Evolutionary conservation across 73 alveolate genomes (phyloP), one percentile per base, ranked within the genome.

Genomic region (Paraurostyla sp.): DNA sequence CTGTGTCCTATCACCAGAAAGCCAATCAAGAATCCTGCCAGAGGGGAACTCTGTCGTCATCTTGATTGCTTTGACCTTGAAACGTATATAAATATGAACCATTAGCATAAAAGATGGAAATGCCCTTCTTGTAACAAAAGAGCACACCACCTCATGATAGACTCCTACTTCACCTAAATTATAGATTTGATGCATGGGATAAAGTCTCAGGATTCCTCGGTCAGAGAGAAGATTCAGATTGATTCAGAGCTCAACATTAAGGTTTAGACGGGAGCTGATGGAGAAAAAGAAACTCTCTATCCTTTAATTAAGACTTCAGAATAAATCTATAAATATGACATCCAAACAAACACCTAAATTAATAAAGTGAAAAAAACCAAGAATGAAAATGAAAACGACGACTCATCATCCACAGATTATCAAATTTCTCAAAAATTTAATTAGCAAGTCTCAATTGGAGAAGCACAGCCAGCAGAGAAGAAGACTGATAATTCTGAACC

Each of bases 21-120:
- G 22, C 51, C 59, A 2, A 56, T 90, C 27, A 80, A 90, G 30
- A 54, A 20, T 40, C 92, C 95, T n/a, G 95, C 87, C 22, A n/a
- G 95, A 36, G 95, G 93, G 9, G 87, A 57, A n/a, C 60, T 45
- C 43, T 90, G 95, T 83, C 49, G 81, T 0, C 95, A 90, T 71
- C 40, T 90, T 20, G 91, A 90, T 52, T 85, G 93, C 76, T 90
- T 90, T 69, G 90, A 85, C 43, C 36, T 90, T 1, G 93, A 63
- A 20, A 29, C 91, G n/a, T 90, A 85, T 71, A 63, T 90, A 33
- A 45, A 27, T 20, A 68, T 63, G 88, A 88, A 84, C 51, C 65
- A 78, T 18, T 35, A 63, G 51, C 80, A 43, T 32, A 85, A 85
- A 50, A 9, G 93, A 33, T 90, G 95, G 93, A 68, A 50, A 27